A percentile compares a stretch with the other conserved stretches of the same genome.
phyloP scores from a whole-genome alignment of 257 asterid species.

The Voacanga thouarsii region DNA sequence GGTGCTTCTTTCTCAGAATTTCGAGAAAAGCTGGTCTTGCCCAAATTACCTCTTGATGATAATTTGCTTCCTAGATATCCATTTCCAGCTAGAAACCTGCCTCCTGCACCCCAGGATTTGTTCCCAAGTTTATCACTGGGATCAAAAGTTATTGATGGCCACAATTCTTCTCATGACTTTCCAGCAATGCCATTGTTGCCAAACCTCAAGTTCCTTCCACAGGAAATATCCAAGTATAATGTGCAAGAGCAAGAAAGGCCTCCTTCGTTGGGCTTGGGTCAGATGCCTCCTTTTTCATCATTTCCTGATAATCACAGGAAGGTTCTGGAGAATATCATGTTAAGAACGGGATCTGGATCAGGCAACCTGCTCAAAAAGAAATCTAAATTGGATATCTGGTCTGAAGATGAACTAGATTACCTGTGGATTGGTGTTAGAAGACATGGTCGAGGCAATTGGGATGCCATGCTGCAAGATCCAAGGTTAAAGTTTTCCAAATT shows the following conservation, averaged over 20 bases:
- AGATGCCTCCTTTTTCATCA: conserved; percentile 53
- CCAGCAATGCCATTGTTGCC: conserved; percentile 69
- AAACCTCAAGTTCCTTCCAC: conserved; percentile 54
- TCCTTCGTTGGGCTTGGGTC: conserved; percentile 51
- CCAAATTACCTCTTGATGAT: conserved; percentile 70
- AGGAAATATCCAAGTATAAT: conserved; percentile 46
- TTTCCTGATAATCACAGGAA: conserved; percentile 84
- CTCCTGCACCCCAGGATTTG: conserved; percentile 46
- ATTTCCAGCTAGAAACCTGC: conserved; percentile 43
- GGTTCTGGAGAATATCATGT: conserved; percentile 71
- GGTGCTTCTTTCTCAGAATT: conserved; percentile 50
- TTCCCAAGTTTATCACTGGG: conserved; percentile 79
- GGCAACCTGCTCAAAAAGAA: conserved; percentile 45
- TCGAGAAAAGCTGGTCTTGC: conserved; percentile 65
- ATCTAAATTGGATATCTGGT: conserved; percentile 65
- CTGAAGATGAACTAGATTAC: conserved; percentile 92
- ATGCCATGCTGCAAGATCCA: conserved; percentile 76
- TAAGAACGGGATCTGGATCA: conserved; percentile 76
- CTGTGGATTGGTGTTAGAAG: conserved; percentile 98
- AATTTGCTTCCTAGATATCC: conserved; percentile 66
- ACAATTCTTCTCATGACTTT: conserved; percentile 38
- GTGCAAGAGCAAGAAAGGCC: conserved; percentile 59
- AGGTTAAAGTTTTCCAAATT: conserved; percentile 74
- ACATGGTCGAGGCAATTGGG: conserved; percentile 92
- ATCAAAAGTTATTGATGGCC: conserved; percentile 51